Base-by-base conservation (phyloP, 495 filamentous ascomycete species). In the Podospora australis region DNA sequence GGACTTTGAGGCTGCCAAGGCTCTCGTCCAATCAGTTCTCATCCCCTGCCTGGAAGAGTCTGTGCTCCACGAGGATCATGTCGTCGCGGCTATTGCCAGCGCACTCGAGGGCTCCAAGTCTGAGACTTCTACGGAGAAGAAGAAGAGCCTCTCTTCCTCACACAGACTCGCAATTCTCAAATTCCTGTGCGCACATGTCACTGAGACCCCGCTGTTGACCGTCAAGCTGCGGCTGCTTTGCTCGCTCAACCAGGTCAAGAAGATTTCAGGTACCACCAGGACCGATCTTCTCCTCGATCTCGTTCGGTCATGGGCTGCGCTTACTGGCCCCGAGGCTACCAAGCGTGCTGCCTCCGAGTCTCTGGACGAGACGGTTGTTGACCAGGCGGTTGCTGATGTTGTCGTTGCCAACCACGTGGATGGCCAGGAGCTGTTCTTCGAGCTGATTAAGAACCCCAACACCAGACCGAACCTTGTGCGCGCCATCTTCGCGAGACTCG, bases 31-130 rank as follows among this genome's bases (percentile, higher is more conserved):
- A 14, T 77, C 74, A 16, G 68, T 83, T 20, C 62, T 96, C 25
- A 58, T 86, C 19, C 83, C 86, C 2, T 77, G 71, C 4, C 58
- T 96, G 14, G 90, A 96, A 58, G 90, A 95, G 64, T 90, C 82
- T 55, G 74, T 88, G 8, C 68, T 95, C 16, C 89, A 96, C 59
- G 66, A 77, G 4, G 76, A 70, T 26, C 75, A 90, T 34, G 67
- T 91, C 20, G 66, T 71, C 8, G 74, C 72, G 17, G 71, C 76
- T 6, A 56, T 94, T n/a, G 76, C 77, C 41, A 72, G 69, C 39
- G 65, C 70, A 1, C 53, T 89, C 19, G 73, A 81, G 38, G 71
- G 77, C 42, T 60, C 67, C 23, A 58, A 63, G 54, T 36, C 53
- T n/a, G n/a, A n/a, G 45, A 39, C 51, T 24, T 43, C 44, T 39